Evolutionary conservation across 2,329 filamentous ascomycete species (phyloP), one percentile per base, ranked within the genome.

Genomic region (Colletotrichum camelliae): DNA sequence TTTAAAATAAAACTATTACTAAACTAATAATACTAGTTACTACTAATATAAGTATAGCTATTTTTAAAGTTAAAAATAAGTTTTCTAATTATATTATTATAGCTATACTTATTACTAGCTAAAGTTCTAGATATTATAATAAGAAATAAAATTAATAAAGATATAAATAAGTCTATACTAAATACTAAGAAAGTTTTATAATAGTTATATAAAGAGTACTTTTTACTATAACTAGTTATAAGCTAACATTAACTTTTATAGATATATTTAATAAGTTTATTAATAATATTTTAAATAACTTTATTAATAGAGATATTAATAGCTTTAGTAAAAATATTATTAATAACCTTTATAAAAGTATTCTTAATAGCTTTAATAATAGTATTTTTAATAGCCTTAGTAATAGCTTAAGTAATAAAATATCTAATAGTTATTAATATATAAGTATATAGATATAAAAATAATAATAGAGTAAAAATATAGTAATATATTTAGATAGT

Each of bases 1-100:
- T 27, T 55, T 27, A 1, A 18, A 27, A 7, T 55, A 55, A 21
- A 55, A 0, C 3, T 13, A 13, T 21, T 55, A 13, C 5, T 39
- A 39, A 39, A 39, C 16, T 39, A 39, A 4, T 18, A 57, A 1
- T 27, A 57, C 5, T 21, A 57, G 1, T 21, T 57, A 4, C 7
- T 57, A 13, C 1, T 27, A 21, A 55, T n/a, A n/a, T n/a, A 55
- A 6, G 1, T 55, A 55, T n/a, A n/a, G 7, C 9, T 55, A 55
- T 55, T 55, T 16, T 7, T 37, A 16, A 37, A 4, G 3, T 37
- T 37, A 16, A 37, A 16, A 16, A 37, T 2, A 16, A 37, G 4
- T 0, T 16, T 3, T 8, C 4, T 37, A 37, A 3, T 37, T 16
- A 1, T 7, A 5, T 1, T 37, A 37, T 2, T 39, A 39, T 39